Conservation (phyloP, 2,329 filamentous ascomycete genomes). For the Talaromyces islandicus region DNA sequence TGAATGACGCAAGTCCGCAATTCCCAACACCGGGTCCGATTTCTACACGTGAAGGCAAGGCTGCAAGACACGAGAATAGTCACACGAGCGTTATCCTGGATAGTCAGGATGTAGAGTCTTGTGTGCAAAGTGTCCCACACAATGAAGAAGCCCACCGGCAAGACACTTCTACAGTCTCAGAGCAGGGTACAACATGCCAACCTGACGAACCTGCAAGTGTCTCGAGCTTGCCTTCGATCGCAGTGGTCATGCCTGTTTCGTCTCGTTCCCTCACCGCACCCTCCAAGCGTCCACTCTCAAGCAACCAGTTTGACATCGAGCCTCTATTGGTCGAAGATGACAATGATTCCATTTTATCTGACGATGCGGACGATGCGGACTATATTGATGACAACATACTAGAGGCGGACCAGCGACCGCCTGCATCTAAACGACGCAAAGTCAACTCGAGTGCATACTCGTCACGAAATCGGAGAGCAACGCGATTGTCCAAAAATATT, state of each 20-base stretch:
- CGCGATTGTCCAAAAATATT: not conserved
- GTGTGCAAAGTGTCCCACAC: not conserved
- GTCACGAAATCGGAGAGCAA: not conserved
- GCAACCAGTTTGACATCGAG: not conserved
- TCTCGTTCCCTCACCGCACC: not conserved
- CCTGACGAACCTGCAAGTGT: not conserved
- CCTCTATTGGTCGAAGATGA: not conserved
- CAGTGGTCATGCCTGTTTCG: not conserved
- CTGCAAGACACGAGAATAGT: not conserved
- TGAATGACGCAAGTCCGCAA: not conserved
- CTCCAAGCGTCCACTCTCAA: not conserved
- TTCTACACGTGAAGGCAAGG: not conserved
- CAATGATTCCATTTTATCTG: not conserved
- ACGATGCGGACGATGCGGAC: not conserved
- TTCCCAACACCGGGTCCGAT: not conserved
- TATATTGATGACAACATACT: not conserved
- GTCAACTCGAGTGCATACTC: not conserved
- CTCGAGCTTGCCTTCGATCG: not conserved
- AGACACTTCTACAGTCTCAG: not conserved
- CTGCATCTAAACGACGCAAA: not conserved
- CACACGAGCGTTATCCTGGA: not conserved
- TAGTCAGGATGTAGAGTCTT: too few species aligned
- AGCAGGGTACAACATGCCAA: not conserved
- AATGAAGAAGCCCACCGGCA: not conserved
- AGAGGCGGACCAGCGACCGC: not conserved